Conservation (phyloP, 108 stramenopile genomes). For the Nitzschia sp. region DNA sequence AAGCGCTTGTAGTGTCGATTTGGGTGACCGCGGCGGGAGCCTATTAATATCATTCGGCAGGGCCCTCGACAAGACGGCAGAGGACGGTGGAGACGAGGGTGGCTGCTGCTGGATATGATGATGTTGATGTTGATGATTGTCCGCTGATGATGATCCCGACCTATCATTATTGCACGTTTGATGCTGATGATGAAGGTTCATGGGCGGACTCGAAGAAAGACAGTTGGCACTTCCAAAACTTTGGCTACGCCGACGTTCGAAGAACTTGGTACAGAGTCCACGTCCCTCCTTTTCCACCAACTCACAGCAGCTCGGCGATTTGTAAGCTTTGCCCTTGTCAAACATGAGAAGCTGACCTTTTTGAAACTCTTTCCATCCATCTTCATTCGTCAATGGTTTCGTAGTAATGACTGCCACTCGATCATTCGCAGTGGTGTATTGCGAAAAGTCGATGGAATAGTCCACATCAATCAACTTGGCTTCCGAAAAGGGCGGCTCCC, state of each 20-base stretch:
- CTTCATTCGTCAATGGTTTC: constrained; percentile 78
- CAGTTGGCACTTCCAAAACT: not conserved
- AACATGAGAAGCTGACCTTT: constrained; percentile 81
- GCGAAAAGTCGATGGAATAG: constrained; percentile 62
- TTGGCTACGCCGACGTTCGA: constrained; percentile 9
- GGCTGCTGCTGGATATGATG: too few species aligned
- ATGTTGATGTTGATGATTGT: too few species aligned
- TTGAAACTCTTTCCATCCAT: constrained; percentile 75
- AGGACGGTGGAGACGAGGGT: not conserved
- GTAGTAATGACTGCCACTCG: constrained; percentile 90
- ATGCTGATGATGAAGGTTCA: not conserved
- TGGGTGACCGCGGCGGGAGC: not conserved
- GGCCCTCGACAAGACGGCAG: not conserved
- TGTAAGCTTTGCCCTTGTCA: constrained; percentile 55
- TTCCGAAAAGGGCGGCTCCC: constrained; percentile 74
- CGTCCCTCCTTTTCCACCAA: constrained; percentile 34
- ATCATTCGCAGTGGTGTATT: constrained; percentile 58
- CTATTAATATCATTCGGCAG: not conserved
- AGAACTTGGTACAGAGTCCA: constrained; percentile 32
- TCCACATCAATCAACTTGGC: constrained; percentile 50
- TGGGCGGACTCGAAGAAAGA: not conserved
- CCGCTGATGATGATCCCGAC: too few species aligned
- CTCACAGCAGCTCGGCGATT: constrained; percentile 30
- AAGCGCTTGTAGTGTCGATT: not conserved
- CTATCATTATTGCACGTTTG: not conserved